Base-by-base conservation (phyloP, 2,329 filamentous ascomycete species). In the Aspergillus niger region DNA sequence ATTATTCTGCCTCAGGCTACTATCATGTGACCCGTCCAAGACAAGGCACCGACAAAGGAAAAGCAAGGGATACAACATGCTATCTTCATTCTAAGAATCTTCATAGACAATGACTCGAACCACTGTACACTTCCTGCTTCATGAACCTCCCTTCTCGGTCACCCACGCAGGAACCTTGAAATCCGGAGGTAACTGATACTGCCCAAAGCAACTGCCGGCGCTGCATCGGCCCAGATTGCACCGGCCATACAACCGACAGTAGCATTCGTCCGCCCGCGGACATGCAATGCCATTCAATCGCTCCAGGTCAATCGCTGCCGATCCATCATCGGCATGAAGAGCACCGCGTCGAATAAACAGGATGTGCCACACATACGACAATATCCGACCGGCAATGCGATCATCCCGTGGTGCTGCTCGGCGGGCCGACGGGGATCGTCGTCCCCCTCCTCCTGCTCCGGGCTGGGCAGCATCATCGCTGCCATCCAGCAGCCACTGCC, bases 401-500 rank as follows among this genome's bases (percentile, higher is more conserved):
- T 82, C 80, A 66, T 81, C 79, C 2, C 60, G 59, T 7, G 77
- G 79, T 26, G 79, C 77, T 20, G 72, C 70, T 15, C 68, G 66
- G 3, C 53, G 59, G n/a, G 61, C 61, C 24, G 57, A 47, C 5
- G 44, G 8, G 3, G 36, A 20, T 20, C 32, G 32, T 36, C 32
- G 32, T 6, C 11, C 32, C 32, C 32, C 32, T 36, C 32, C 5
- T 36, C 32, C 11, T 15, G 4, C 32, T 36, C 4, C 32, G 13
- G 32, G 2, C 10, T 15, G 32, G 11, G 11, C 26, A 5, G 48
- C 51, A 36, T 55, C 62, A 22, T 60, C 60, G 36, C 49, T 68
- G 17, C 70, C 72, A 67, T 82, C 80, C 7, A 82, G 70, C 36
- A 86, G 70, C 84, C 84, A 86, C 63, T 84, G 79, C 39, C 83